Base-by-base conservation (phyloP, 2,329 filamentous ascomycete species). In the Trichoderma atroviride region DNA sequence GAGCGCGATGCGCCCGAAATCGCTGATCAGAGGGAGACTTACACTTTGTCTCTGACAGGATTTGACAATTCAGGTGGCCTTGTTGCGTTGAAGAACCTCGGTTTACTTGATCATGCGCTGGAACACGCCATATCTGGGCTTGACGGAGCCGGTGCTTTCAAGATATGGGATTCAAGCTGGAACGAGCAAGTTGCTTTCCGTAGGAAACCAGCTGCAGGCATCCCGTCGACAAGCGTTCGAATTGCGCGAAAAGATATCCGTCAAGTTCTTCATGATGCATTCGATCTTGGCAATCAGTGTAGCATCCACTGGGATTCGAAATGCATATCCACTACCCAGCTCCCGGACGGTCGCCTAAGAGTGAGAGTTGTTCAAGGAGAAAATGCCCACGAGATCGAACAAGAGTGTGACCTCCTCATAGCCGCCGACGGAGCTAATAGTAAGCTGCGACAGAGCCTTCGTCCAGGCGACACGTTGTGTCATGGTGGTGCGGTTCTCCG, bases 401-500 rank as follows among this genome's bases (percentile, higher is more conserved):
- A 33, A 10, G 71, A 75, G 1, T 82, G 81, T 56, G 82, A 85
- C 70, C 19, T 85, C 0, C 76, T 85, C 9, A 75, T 85, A 43
- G 82, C 78, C 0, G 82, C 83, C 0, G 84, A 85, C 70, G 84
- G 83, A 0, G 78, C 81, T 0, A 78, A 74, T 22, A 84, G 81
- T 71, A 82, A 79, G 68, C 74, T 85, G 2, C 74, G 84, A 40
- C 72, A 74, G 14, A 70, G 52, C 10, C 70, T 85, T 5, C 76
- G 83, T 22, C 82, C 82, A 10, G 70, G 77, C 7, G 81, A 84
- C 64, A 73, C 64, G 1, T 75, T 84, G 2, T 43, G 78, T 16
- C 84, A 80, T 71, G 75, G 79, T 1, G 82, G 83, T 0, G 79
- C 79, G 3, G 76, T 82, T 4, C 75, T 79, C 22, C 75, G 82